These are phyloP conservation scores for Trichomonas tenax DNA, from an alignment of 208 protist species.

Conservation along the genomic window DNA sequence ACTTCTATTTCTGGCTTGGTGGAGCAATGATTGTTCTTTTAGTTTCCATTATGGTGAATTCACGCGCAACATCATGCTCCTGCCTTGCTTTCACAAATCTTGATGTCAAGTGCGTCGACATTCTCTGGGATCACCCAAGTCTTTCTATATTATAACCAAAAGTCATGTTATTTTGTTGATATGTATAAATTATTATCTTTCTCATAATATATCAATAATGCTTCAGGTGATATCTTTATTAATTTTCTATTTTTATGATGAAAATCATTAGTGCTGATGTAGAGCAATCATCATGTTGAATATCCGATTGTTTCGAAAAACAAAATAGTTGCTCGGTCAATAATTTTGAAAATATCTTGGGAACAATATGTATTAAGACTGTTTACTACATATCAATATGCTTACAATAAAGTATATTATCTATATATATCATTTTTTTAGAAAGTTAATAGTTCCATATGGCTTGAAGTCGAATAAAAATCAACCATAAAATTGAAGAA, in stretches of 20 bases:
- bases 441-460: too few relatives aligned
- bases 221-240: not conserved
- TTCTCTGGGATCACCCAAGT: not conserved
- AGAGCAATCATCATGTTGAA: too few relatives aligned
- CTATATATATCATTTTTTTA: too few relatives aligned
- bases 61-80: not conserved
- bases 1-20: not conserved
- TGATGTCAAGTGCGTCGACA: not conserved
- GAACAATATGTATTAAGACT: too few relatives aligned
- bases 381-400: too few relatives aligned
- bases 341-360: too few relatives aligned
- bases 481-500: too few relatives aligned
- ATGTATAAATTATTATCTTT: not conserved
- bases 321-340: too few relatives aligned
- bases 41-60: not conserved
- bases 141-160: not conserved
- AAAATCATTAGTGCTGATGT: not conserved
- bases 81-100: not conserved
- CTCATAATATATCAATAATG: not conserved
- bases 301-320: too few relatives aligned
- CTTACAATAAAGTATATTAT: too few relatives aligned
- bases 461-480: too few relatives aligned
- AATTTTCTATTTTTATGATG: not conserved
- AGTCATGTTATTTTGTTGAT: not conserved
- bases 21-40: not conserved